These are phyloP conservation scores for Elaeis guineensis DNA, from an alignment of 176 grass and related monocot genomes.

Conservation along the genomic window DNA sequence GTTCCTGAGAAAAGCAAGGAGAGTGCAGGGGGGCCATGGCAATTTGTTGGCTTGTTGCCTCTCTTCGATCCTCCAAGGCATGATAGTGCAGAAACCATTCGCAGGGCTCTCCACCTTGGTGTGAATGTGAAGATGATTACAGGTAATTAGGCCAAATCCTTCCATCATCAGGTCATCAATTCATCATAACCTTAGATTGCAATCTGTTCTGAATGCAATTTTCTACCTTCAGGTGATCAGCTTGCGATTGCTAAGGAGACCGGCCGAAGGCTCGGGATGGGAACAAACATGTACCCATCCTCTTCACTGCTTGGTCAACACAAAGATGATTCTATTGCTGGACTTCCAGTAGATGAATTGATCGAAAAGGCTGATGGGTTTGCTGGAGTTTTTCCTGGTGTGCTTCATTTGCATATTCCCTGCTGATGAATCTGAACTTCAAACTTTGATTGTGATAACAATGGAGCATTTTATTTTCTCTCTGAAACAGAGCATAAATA, in stretches of 20 bases:
- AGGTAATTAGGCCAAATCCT: conserved; percentile 26
- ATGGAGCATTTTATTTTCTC: background rate
- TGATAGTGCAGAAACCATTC: conserved; percentile 97
- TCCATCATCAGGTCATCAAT: background rate
- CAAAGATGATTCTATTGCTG: conserved; percentile 67
- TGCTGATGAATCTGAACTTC: background rate
- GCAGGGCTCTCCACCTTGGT: conserved; percentile 89
- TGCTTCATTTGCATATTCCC: background rate
- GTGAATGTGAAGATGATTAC: conserved; percentile 99
- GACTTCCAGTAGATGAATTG: conserved; percentile 82
- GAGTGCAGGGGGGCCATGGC: conserved; percentile 67
- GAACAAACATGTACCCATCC: conserved; percentile 99
- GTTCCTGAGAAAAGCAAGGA: conserved; percentile 88
- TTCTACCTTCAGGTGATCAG: conserved; percentile 61
- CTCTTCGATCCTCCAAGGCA: conserved; percentile 95
- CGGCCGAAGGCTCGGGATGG: conserved; percentile 96
- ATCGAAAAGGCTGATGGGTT: conserved; percentile 99
- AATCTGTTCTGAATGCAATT: background rate
- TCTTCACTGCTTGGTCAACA: conserved; percentile 71
- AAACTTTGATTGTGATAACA: background rate
- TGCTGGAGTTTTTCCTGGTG: conserved; percentile 98
- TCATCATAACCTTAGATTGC: background rate
- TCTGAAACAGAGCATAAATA: conserved; percentile 86
- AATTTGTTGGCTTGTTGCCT: conserved; percentile 87
- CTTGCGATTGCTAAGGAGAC: conserved; percentile 98